Evolutionary conservation across 2,329 filamentous ascomycete species (phyloP).

Genomic region (Trichophyton rubrum): DNA sequence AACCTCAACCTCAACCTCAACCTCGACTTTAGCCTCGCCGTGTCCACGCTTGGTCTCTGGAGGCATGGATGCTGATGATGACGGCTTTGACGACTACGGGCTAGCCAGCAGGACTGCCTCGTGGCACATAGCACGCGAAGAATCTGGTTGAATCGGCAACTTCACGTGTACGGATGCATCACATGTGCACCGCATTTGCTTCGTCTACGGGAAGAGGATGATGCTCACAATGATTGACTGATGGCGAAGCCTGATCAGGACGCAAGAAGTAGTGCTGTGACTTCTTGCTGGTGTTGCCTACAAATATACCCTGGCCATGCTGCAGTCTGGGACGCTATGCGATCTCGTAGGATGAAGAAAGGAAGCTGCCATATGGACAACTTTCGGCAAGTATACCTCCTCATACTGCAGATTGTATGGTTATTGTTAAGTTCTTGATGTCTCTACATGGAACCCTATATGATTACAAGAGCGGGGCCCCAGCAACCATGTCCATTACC

Average conservation of each 20-base stretch:
- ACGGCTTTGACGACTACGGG: background rate
- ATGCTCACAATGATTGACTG: background rate
- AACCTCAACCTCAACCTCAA: background rate
- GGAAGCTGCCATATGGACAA: background rate
- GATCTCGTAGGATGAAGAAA: background rate
- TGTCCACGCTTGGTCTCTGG: background rate
- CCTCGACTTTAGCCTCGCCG: background rate
- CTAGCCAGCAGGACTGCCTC: background rate
- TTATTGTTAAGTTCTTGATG: background rate
- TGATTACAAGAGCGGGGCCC: background rate
- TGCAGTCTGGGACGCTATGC: background rate
- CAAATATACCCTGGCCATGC: constrained; percentile 1
- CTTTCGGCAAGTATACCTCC: background rate
- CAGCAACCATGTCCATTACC: background rate
- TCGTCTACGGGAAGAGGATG: background rate
- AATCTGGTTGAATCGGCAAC: background rate
- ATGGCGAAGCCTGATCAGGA: background rate
- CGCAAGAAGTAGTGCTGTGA: background rate
- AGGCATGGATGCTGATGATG: background rate
- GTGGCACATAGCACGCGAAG: background rate
- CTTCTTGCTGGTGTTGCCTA: background rate
- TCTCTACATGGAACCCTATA: background rate
- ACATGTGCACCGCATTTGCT: background rate
- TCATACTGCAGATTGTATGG: background rate
- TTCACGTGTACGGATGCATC: background rate